These are phyloP conservation scores for Alternaria ethzedia DNA, from an alignment of 2,329 filamentous ascomycete species.

Conservation along the genomic window DNA sequence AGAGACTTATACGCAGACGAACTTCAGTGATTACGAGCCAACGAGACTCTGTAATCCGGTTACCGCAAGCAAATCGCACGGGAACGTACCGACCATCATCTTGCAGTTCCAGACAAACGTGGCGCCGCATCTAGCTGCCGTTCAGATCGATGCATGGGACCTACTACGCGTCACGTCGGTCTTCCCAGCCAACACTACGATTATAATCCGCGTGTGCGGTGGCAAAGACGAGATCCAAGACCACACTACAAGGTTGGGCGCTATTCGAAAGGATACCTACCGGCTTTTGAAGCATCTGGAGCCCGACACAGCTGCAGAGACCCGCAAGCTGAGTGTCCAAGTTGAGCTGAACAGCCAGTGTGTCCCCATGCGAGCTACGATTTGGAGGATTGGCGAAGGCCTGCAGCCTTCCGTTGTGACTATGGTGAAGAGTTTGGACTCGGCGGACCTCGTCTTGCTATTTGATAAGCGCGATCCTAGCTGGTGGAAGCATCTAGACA, in stretches of 20 bases:
- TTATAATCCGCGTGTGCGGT: background rate
- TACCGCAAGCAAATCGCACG: background rate
- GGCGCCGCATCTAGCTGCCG: background rate
- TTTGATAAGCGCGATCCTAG: background rate
- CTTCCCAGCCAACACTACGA: rapidly evolving
- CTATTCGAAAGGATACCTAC: background rate
- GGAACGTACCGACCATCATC: background rate
- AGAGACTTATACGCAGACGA: background rate
- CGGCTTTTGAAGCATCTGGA: background rate
- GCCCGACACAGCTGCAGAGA: background rate
- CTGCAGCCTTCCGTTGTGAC: rapidly evolving
- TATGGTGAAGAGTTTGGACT: background rate
- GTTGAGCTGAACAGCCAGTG: background rate
- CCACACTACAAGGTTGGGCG: background rate
- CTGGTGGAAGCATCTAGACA: background rate
- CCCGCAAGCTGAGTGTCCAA: background rate
- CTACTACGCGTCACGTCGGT: background rate
- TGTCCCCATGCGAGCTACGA: background rate
- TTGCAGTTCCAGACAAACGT: background rate
- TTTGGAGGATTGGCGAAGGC: rapidly evolving
- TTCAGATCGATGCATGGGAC: background rate
- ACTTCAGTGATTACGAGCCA: rapidly evolving
- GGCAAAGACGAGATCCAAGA: rapidly evolving
- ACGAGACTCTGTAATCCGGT: background rate
- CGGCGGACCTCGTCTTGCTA: rapidly evolving